A percentile compares a stretch with the other conserved stretches of the same genome.
Conservation (phyloP, 805 yeast genomes). For the Yamadazyma paraphyllophila region DNA sequence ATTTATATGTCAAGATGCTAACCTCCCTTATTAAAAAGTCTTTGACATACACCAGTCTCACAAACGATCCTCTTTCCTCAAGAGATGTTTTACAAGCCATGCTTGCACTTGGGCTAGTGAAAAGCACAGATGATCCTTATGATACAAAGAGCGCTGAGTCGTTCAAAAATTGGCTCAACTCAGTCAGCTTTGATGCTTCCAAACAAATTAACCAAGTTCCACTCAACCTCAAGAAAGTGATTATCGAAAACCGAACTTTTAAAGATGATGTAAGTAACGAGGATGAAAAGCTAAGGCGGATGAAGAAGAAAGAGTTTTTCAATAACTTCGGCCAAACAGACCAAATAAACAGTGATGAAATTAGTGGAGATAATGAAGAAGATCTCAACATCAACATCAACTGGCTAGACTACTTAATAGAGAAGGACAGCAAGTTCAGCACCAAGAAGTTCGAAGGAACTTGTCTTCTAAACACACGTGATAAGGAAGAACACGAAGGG, state of each 20-base stretch:
- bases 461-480: background rate
- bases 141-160: constrained; percentile 39
- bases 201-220: constrained; percentile 25
- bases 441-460: constrained; percentile 22
- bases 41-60: constrained; percentile 44
- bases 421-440: constrained; percentile 32
- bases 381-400: constrained; percentile 17
- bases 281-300: constrained; percentile 31
- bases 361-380: constrained; percentile 19
- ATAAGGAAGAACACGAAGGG: background rate
- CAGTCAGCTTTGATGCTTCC: constrained; percentile 22
- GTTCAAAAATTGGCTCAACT: constrained; percentile 35
- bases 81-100: constrained; percentile 76
- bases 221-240: constrained; percentile 24
- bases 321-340: constrained; percentile 26
- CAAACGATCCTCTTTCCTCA: constrained; percentile 46
- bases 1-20: constrained; percentile 65
- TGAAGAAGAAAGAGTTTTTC: constrained; percentile 39
- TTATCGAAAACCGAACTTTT: constrained; percentile 38
- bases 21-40: constrained; percentile 52
- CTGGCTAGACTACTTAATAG: constrained; percentile 41
- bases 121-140: constrained; percentile 40
- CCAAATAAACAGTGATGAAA: constrained; percentile 11
- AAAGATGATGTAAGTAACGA: constrained; percentile 36
- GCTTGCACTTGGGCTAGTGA: constrained; percentile 57